Evolutionary conservation across 306 rosid genomes (phyloP).

Genomic region (Citrullus amarus): DNA sequence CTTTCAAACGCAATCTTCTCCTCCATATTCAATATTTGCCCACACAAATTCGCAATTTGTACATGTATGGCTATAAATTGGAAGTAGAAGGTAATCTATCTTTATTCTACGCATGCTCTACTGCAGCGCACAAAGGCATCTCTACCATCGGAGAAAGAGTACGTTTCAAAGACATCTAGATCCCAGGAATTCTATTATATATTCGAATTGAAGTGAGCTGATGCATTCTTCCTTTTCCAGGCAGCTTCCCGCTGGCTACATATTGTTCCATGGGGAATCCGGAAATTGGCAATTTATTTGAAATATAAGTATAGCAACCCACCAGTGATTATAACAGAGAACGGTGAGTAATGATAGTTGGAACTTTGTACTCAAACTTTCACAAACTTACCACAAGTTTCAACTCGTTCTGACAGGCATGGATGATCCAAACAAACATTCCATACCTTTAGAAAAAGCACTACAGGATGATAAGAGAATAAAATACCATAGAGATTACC

Average conservation of each 20-base stretch:
- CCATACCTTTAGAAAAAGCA: slow-evolving; percentile 34
- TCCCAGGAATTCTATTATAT: background rate
- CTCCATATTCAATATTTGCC: background rate
- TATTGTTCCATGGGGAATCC: slow-evolving; percentile 91
- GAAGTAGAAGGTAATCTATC: slow-evolving; percentile 9
- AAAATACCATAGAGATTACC: slow-evolving; percentile 67
- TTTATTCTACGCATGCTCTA: slow-evolving; percentile 10
- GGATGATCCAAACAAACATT: slow-evolving; percentile 62
- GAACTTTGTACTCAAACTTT: background rate
- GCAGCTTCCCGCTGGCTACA: slow-evolving; percentile 79
- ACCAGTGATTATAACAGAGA: slow-evolving; percentile 66
- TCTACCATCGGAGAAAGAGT: slow-evolving; percentile 79
- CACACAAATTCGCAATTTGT: background rate
- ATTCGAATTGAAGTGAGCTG: slow-evolving; percentile 12
- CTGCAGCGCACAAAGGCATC: slow-evolving; percentile 49
- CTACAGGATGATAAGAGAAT: slow-evolving; percentile 72
- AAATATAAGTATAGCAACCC: slow-evolving; percentile 58
- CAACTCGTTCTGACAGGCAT: slow-evolving; percentile 35
- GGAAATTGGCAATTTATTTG: slow-evolving; percentile 52
- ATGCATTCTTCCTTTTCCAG: slow-evolving; percentile 25
- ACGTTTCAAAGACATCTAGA: slow-evolving; percentile 17
- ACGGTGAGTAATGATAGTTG: slow-evolving; percentile 35
- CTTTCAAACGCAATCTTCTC: slow-evolving; percentile 4
- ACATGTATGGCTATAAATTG: background rate
- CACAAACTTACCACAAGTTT: background rate